Percentiles rank a stretch among this genome's conserved stretches.
phyloP scores from a whole-genome alignment of 2,329 filamentous ascomycete species.

The Apiospora koreana region DNA sequence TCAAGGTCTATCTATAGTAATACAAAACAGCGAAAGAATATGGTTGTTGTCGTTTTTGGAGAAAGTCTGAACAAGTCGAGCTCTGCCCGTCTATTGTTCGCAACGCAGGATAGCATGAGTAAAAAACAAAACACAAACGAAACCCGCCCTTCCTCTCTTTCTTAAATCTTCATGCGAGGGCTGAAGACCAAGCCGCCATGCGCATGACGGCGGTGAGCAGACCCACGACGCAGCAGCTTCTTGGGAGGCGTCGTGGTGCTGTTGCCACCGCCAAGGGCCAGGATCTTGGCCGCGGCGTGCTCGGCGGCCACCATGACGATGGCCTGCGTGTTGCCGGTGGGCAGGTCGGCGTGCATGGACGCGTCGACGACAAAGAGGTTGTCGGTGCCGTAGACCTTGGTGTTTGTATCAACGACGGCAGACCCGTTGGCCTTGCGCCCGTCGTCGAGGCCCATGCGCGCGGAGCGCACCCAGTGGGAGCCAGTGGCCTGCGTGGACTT shows the following conservation, averaged over 20 bases:
- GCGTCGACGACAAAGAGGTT: constrained; percentile 70
- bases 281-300: constrained; percentile 31
- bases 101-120: too few species aligned
- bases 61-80: background rate
- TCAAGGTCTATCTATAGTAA: background rate
- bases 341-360: constrained; percentile 67
- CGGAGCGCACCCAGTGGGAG: constrained; percentile 18
- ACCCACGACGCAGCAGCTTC: background rate
- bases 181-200: background rate
- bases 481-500: constrained; percentile 18
- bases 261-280: constrained; percentile 24
- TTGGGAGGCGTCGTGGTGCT: background rate
- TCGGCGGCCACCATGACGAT: constrained; percentile 37
- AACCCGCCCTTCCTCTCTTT: too few species aligned
- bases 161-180: background rate
- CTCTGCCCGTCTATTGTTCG: background rate
- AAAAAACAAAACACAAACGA: background rate
- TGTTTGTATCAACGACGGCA: constrained; percentile 62
- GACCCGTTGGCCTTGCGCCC: constrained; percentile 50
- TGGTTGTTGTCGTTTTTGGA: background rate
- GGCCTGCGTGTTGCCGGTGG: constrained; percentile 59
- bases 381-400: constrained; percentile 67
- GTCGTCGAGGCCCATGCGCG: constrained; percentile 38
- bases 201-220: background rate
- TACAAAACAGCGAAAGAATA: background rate